Base-by-base conservation (phyloP, 179 eudicot genomes). In the Vitellaria paradoxa region DNA sequence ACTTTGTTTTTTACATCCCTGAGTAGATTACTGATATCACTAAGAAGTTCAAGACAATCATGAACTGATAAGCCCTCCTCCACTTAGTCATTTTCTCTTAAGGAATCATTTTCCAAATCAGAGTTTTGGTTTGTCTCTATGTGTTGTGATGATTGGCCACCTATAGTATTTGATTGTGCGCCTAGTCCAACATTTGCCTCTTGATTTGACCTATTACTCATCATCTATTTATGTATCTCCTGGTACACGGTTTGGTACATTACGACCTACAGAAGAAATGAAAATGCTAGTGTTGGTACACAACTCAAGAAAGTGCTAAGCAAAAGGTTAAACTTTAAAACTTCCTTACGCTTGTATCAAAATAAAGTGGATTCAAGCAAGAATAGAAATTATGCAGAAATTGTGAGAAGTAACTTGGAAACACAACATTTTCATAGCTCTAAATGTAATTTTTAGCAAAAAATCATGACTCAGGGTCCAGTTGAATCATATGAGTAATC, bases 401-500 rank as follows among this genome's bases (percentile, higher is more conserved):
- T 4, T 97, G 99, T 65, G 98, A 93, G 81, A 93, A 96, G 86
- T 87, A 93, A 78, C 80, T 75, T 5, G 99, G 99, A 81, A 96
- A 92, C 75, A 93, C 98, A 69, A 82, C 87, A 71, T 91, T 92
- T 55, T 96, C 92, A 85, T 90, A 93, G 82, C 80, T 86, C 85
- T 87, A 88, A 83, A 96, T 86, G 90, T 96, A 96, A 80, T 84
- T 90, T 80, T 91, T 96, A 80, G 98, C 99, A 73, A 97, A 93
- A 82, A 86, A 83, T 49, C 99, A 83, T 70, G 89, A 89, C 72
- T 89, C 97, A 6, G 98, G 96, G 68, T 93, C 94, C 82, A 96
- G 78, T 81, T 96, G 99, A 81, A 96, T 96, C 99, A 96, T 96
- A 86, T 96, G 99, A 82, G 91, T 97, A 84, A 96, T 93, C 99